Evolutionary conservation across 2,329 filamentous ascomycete species (phyloP).

Genomic region (Sarocladium strictum): DNA sequence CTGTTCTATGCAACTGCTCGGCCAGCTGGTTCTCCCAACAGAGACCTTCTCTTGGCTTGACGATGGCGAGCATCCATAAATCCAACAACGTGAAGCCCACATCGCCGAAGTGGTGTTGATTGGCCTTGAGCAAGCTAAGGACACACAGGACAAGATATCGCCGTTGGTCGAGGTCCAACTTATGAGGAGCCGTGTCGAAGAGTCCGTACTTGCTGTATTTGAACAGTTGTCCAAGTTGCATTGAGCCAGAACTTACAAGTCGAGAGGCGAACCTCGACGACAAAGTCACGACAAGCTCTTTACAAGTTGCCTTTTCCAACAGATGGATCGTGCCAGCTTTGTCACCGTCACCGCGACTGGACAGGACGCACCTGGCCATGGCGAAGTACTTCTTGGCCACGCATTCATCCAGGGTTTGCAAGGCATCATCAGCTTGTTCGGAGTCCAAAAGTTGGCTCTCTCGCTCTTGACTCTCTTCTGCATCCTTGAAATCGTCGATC

Average conservation of each 20-base stretch:
- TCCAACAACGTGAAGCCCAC: conserved; percentile 39
- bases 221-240: conserved; percentile 40
- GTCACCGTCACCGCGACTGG: conserved; percentile 12
- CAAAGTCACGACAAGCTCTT: conserved; percentile 39
- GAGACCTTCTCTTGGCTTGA: conserved; percentile 41
- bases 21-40: conserved; percentile 45
- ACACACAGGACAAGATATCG: conserved; percentile 46
- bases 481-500: conserved; percentile 35
- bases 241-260: conserved; percentile 38
- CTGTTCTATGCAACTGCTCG: conserved; percentile 35
- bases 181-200: conserved; percentile 37
- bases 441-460: conserved; percentile 33
- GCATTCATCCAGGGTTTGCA: conserved; percentile 41
- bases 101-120: conserved; percentile 41
- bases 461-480: conserved; percentile 31
- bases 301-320: conserved; percentile 25
- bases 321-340: conserved; percentile 12
- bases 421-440: conserved; percentile 40
- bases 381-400: conserved; percentile 41
- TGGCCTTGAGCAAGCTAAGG: conserved; percentile 40
- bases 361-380: conserved; percentile 36
- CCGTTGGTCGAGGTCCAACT: conserved; percentile 32
- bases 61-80: conserved; percentile 47
- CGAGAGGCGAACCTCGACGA: conserved; percentile 39
- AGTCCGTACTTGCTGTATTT: conserved; percentile 41